These are phyloP conservation scores for Pyrus bretschneideri DNA, from an alignment of 306 rosid genomes.

Conservation along the genomic window DNA sequence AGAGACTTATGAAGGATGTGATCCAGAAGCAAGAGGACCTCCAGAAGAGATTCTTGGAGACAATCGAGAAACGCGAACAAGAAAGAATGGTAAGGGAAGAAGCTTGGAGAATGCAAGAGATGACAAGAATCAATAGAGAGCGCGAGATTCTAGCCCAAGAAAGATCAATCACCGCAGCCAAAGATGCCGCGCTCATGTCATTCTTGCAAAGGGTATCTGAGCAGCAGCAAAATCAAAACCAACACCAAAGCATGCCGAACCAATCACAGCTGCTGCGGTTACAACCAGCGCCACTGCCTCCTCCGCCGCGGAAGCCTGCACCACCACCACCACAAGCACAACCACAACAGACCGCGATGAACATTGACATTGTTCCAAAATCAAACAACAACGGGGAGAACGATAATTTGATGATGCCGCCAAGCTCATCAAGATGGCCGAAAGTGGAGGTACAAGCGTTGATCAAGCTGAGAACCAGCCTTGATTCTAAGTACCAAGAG, in stretches of 20 bases:
- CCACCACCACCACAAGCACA: neutral
- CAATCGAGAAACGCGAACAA: constrained; percentile 66
- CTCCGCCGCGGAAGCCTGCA: neutral
- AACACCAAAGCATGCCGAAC: constrained; percentile 14
- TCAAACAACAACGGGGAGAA: constrained; percentile 26
- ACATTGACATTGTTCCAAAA: constrained; percentile 22
- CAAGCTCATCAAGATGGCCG: constrained; percentile 83
- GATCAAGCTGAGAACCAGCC: constrained; percentile 48
- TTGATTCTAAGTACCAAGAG: constrained; percentile 70
- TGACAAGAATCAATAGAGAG: constrained; percentile 55
- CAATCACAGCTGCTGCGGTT: neutral
- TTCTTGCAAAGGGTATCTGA: constrained; percentile 73
- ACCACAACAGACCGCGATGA: neutral
- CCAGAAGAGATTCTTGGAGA: constrained; percentile 71
- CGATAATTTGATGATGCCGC: neutral
- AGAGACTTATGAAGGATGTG: constrained; percentile 69
- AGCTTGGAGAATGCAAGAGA: constrained; percentile 75
- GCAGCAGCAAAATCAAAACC: constrained; percentile 19
- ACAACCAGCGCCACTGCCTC: neutral
- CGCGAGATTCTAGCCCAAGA: constrained; percentile 71
- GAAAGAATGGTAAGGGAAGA: constrained; percentile 62
- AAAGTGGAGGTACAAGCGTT: constrained; percentile 64
- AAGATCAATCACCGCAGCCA: constrained; percentile 55
- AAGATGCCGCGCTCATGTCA: constrained; percentile 70
- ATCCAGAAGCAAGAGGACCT: constrained; percentile 71